These are phyloP conservation scores for Coniochaeta pulveracea DNA, from an alignment of 2,329 filamentous ascomycete species.

Conservation along the genomic window DNA sequence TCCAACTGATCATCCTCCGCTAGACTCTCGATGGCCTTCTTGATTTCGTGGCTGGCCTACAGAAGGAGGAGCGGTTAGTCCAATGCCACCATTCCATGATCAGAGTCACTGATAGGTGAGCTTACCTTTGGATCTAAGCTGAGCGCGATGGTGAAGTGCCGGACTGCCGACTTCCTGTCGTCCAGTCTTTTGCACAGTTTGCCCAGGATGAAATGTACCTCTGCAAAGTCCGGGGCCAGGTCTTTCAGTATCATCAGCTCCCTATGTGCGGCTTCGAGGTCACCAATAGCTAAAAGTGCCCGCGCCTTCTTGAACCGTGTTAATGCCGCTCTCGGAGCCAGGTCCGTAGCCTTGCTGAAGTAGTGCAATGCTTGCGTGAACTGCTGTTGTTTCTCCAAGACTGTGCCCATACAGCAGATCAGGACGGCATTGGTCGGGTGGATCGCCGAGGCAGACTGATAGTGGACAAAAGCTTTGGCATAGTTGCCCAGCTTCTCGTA, in stretches of 20 bases:
- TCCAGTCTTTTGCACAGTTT: slow-evolving; percentile 66
- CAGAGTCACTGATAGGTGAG: slow-evolving; percentile 1
- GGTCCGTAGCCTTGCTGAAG: slow-evolving; percentile 70
- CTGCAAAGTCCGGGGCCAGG: slow-evolving; percentile 85
- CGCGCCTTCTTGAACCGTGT: slow-evolving; percentile 90
- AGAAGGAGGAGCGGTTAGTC: slow-evolving; percentile 13
- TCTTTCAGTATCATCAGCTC: slow-evolving; percentile 87
- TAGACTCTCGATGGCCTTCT: slow-evolving; percentile 88
- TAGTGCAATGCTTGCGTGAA: slow-evolving; percentile 66
- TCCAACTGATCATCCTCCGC: slow-evolving; percentile 68
- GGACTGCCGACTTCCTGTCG: slow-evolving; percentile 70
- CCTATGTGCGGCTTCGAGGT: slow-evolving; percentile 59
- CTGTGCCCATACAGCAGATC: slow-evolving; percentile 82
- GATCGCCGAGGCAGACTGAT: slow-evolving; percentile 75
- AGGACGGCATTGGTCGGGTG: slow-evolving; percentile 91
- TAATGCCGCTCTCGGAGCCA: slow-evolving; percentile 71
- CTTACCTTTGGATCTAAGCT: slow-evolving; percentile 93
- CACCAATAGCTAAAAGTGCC: slow-evolving; percentile 65
- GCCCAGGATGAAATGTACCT: slow-evolving; percentile 89
- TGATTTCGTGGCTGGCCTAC: slow-evolving; percentile 85
- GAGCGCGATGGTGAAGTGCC: slow-evolving; percentile 87
- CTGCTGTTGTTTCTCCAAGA: slow-evolving; percentile 81
- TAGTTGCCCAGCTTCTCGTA: slow-evolving; percentile 87
- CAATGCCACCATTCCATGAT: too few relatives aligned
- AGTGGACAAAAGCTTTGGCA: slow-evolving; percentile 85